A percentile compares a stretch with the other conserved stretches of the same genome.
These are phyloP conservation scores for Gossypium mustelinum DNA, from an alignment of 345 rosid genomes.

Conservation along the genomic window DNA sequence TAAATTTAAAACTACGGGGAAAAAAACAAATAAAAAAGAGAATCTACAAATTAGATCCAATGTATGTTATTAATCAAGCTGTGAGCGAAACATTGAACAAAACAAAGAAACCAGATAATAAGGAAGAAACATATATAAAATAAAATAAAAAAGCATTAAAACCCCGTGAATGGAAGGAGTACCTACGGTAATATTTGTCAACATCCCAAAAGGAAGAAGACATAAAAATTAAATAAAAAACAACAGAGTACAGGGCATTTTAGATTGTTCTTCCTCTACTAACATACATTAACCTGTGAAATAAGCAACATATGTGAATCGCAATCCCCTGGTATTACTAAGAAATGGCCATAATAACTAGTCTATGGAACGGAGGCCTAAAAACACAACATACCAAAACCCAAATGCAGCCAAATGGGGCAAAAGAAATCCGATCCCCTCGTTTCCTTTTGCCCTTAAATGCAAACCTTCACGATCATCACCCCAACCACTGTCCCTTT, in stretches of 20 bases:
- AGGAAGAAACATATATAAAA: conserved; percentile 19
- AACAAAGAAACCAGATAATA: neutral
- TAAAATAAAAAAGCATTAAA: conserved; percentile 18
- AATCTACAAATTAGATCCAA: neutral
- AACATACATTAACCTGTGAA: conserved; percentile 18
- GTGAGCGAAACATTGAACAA: neutral
- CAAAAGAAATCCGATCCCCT: conserved; percentile 19
- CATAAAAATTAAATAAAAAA: conserved; percentile 3
- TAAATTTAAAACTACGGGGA: neutral
- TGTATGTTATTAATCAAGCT: neutral
- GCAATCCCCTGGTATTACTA: conserved; percentile 19
- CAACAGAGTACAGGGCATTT: conserved; percentile 19
- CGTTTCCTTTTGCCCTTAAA: neutral
- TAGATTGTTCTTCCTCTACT: conserved; percentile 34
- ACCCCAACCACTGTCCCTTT: neutral
- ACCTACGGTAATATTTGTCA: conserved; percentile 24
- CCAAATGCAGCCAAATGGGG: conserved; percentile 24
- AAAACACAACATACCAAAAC: conserved; percentile 20
- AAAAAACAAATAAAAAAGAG: neutral
- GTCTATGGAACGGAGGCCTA: conserved; percentile 19
- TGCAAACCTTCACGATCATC: too few relatives aligned
- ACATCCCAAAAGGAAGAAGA: conserved; percentile 8
- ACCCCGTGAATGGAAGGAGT: conserved; percentile 26
- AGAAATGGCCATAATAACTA: conserved; percentile 20
- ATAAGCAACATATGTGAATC: conserved; percentile 25